Percentiles rank a stretch among this genome's conserved stretches.
phyloP scores from a whole-genome alignment of 2,329 filamentous ascomycete genomes.

The Tolypocladium nubicola region DNA sequence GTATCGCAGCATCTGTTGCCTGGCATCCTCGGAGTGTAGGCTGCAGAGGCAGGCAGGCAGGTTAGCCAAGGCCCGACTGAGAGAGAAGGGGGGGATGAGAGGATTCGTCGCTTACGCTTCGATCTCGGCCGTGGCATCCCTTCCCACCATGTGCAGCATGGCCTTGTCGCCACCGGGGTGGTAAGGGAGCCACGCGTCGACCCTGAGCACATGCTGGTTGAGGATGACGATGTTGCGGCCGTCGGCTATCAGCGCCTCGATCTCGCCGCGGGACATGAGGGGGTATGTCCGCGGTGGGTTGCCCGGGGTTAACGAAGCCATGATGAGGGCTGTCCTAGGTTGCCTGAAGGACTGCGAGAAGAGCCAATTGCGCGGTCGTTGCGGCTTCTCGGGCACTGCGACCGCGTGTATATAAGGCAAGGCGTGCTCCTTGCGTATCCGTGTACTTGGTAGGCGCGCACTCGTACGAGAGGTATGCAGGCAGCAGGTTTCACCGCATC shows the following conservation, averaged over 20 bases:
- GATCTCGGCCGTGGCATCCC: constrained; percentile 91
- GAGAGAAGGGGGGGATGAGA: neutral
- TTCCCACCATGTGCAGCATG: constrained; percentile 85
- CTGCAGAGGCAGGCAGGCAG: constrained; percentile 29
- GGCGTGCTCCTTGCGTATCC: neutral
- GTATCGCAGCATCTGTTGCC: constrained; percentile 67
- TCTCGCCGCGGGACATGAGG: constrained; percentile 24
- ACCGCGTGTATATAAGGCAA: neutral
- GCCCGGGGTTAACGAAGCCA: neutral
- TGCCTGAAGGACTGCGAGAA: neutral
- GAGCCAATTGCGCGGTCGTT: too few species aligned
- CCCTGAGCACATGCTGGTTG: constrained; percentile 71
- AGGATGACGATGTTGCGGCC: constrained; percentile 73
- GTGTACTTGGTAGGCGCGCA: neutral
- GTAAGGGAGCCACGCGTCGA: constrained; percentile 78
- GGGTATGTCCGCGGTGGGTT: constrained; percentile 16
- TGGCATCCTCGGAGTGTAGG: constrained; percentile 72
- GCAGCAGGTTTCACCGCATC: neutral
- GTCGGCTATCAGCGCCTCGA: constrained; percentile 70
- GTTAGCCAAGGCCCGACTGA: neutral
- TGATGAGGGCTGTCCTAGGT: neutral
- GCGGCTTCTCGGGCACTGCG: neutral
- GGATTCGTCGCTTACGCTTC: constrained; percentile 53
- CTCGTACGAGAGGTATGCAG: neutral
- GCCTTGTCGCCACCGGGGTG: constrained; percentile 89